Percentiles rank a stretch among this genome's conserved stretches.
phyloP scores from a whole-genome alignment of 352 stramenopile species.

The Phytophthora idaei region DNA sequence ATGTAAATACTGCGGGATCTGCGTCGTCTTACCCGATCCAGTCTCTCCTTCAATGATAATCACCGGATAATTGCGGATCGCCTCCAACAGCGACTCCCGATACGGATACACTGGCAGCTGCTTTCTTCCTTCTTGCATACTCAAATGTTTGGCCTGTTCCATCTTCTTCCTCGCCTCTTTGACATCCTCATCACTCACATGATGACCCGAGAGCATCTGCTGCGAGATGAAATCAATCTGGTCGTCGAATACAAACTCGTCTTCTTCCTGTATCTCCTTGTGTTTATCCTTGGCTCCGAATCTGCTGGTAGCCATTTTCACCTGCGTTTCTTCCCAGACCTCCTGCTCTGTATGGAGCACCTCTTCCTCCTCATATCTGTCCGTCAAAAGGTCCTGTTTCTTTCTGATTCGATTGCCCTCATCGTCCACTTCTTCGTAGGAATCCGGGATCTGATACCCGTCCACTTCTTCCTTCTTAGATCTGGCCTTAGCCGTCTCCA shows the following conservation, averaged over 20 bases:
- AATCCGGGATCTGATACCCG: constrained; percentile 96
- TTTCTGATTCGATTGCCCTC: constrained; percentile 90
- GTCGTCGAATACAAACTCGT: constrained; percentile 98
- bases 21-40: constrained; percentile 98
- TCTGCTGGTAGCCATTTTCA: constrained; percentile 83
- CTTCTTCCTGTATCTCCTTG: constrained; percentile 76
- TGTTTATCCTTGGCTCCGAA: constrained; percentile 77
- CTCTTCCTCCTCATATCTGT: constrained; percentile 93
- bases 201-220: constrained; percentile 85
- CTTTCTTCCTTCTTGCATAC: constrained; percentile 95
- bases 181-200: constrained; percentile 85
- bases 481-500: constrained; percentile 84
- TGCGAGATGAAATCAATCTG: constrained; percentile 99
- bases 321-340: constrained; percentile 98
- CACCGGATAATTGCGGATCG: constrained; percentile 94
- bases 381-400: constrained; percentile 93
- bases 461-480: constrained; percentile 65
- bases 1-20: constrained; percentile 98
- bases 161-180: constrained; percentile 73
- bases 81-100: constrained; percentile 96
- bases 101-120: constrained; percentile 98
- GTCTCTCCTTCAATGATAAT: constrained; percentile 93
- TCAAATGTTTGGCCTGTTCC: constrained; percentile 88
- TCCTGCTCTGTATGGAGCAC: constrained; percentile 97
- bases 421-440: constrained; percentile 94